Base-by-base conservation (phyloP, 352 stramenopile species). In the Elongisporangium undulatum region DNA sequence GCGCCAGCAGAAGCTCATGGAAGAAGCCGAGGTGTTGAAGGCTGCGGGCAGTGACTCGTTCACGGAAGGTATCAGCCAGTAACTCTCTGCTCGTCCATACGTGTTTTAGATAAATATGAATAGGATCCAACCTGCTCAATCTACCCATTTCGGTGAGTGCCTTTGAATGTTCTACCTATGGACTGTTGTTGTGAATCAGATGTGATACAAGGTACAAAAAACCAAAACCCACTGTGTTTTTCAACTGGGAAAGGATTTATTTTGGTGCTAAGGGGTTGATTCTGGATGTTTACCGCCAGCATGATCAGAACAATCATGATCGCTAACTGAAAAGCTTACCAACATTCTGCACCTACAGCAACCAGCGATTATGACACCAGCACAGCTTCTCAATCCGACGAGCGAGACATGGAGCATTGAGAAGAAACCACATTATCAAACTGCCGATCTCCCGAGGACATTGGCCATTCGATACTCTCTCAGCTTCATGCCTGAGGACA, bases 1-100 rank as follows among this genome's bases (percentile, higher is more conserved):
- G 68, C 87, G 87, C 21, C 87, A 95, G 68, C 87, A 95, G 66
- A 76, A 85, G 59, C 73, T 95, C 22, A 54, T 90, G 8, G 85
- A 93, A 56, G 80, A 87, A 49, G 66, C 79, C 45, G 66, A 72
- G 15, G 62, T 62, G 22, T 45, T 61, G 1, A 58, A 58, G 15
- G 68, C 63, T 48, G 60, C 61, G 1, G 70, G 57, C 0, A 58
- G 62, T 0, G 58, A n/a, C n/a, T 9, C 21, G 19, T 24, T 23
- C n/a, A n/a, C 54, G 15, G 53, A 78, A 34, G 72, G 74, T 39
- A 79, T 78, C 59, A 77, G 69, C 68, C 74, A 62, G 53, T 82
- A 82, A 55, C 58, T 8, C 23, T 53, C 17, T 4, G 3, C 17
- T 17, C 34, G 12, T 45, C 10, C 17, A 3, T 45, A 45, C 34